These are phyloP conservation scores for Sporothrix pallida DNA, from an alignment of 2,329 filamentous ascomycete species.

Conservation along the genomic window DNA sequence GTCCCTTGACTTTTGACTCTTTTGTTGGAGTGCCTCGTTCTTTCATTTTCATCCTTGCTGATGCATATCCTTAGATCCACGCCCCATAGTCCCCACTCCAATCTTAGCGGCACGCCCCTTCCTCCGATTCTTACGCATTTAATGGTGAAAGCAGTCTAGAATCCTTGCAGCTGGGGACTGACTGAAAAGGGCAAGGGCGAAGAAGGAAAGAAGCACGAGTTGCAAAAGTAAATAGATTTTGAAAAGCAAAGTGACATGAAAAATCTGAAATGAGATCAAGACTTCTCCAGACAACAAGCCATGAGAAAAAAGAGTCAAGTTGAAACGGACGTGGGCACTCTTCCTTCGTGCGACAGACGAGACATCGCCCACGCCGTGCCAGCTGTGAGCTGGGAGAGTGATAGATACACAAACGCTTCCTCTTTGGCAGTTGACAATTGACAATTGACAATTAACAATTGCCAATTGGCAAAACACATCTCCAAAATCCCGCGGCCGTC, in stretches of 20 bases:
- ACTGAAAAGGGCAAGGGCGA: neutral
- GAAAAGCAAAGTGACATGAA: constrained; percentile 21
- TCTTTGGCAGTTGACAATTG: too few species aligned
- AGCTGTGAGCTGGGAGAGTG: too few species aligned
- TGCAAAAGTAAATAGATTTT: constrained; percentile 14
- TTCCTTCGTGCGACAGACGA: neutral
- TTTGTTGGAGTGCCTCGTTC: neutral
- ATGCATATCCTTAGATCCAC: constrained; percentile 27
- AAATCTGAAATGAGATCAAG: neutral
- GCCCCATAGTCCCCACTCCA: neutral
- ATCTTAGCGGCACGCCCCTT: constrained; percentile 25
- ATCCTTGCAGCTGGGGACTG: constrained; percentile 15
- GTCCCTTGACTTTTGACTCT: neutral
- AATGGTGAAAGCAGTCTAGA: constrained; percentile 17
- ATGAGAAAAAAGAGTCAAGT: neutral
- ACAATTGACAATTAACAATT: constrained; percentile 28
- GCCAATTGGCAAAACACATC: constrained; percentile 11
- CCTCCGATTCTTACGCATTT: constrained; percentile 22
- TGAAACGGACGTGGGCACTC: neutral
- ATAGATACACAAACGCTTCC: too few species aligned
- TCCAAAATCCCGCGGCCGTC: constrained; percentile 7
- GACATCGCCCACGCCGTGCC: neutral
- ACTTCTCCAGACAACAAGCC: constrained; percentile 1
- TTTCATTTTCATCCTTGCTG: constrained; percentile 15
- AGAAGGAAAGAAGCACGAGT: neutral